phyloP scores from a whole-genome alignment of 139 green algal genomes.

The Micractinium conductrix region DNA sequence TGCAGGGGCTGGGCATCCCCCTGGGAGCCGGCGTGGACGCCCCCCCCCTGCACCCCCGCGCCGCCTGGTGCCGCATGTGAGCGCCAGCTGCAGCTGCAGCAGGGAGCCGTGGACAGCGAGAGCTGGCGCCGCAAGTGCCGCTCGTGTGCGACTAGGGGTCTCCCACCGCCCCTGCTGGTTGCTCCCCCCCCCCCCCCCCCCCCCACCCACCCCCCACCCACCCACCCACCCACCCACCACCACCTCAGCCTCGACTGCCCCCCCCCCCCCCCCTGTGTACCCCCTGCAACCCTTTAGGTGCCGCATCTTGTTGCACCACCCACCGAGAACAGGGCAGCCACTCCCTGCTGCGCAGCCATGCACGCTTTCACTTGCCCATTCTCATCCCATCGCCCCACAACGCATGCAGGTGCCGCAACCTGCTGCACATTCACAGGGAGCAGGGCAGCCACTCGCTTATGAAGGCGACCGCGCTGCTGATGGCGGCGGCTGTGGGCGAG shows the following conservation, averaged over 20 bases:
- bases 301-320: neutral
- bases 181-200: too few relatives aligned
- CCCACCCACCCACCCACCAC: neutral
- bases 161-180: too few relatives aligned
- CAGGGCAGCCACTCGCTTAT: neutral
- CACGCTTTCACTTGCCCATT: neutral
- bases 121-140: too few relatives aligned
- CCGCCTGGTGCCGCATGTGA: too few relatives aligned
- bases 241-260: too few relatives aligned
- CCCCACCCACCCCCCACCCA: neutral
- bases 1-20: conserved; percentile 10
- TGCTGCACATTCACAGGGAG: conserved; percentile 56
- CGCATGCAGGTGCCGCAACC: conserved; percentile 63
- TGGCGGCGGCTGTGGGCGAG: conserved; percentile 9
- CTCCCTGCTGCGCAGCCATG: too few relatives aligned
- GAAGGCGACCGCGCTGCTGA: conserved; percentile 33
- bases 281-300: neutral
- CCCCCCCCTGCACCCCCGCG: too few relatives aligned
- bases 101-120: too few relatives aligned
- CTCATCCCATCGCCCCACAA: conserved; percentile 10
- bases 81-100: too few relatives aligned
- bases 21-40: neutral
- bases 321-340: too few relatives aligned
- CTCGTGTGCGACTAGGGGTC: too few relatives aligned
- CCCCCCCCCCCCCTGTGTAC: neutral